phyloP scores from a whole-genome alignment of 148 eudicot species.

The Suaeda aralocaspica region DNA sequence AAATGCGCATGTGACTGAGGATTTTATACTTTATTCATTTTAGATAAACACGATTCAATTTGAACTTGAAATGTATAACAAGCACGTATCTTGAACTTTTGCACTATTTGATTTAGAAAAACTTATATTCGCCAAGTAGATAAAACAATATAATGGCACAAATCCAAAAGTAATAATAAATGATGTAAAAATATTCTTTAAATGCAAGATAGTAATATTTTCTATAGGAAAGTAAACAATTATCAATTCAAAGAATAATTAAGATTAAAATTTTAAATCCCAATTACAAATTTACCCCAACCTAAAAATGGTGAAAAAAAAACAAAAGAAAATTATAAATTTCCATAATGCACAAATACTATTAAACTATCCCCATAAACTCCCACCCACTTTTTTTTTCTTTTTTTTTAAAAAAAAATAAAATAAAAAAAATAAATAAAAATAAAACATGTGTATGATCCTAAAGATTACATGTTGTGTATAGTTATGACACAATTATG shows the following conservation, averaged over 20 bases:
- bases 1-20: too few relatives aligned
- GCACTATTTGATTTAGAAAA: too few relatives aligned
- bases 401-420: neutral
- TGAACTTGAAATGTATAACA: too few relatives aligned
- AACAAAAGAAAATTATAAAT: conserved; percentile 12
- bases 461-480: conserved; percentile 22
- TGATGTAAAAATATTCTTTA: too few relatives aligned
- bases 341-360: conserved; percentile 17
- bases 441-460: conserved; percentile 12
- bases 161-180: too few relatives aligned
- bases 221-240: conserved; percentile 1
- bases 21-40: too few relatives aligned
- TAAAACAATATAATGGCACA: too few relatives aligned
- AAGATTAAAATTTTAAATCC: conserved; percentile 6
- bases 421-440: neutral
- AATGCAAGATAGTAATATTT: neutral
- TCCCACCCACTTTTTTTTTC: neutral
- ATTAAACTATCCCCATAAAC: neutral
- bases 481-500: conserved; percentile 17
- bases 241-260: conserved; percentile 18
- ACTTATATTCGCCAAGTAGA: too few relatives aligned
- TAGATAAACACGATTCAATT: too few relatives aligned
- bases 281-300: conserved; percentile 11
- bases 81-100: too few relatives aligned
- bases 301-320: neutral